Conservation (phyloP, 176 grass and related monocot species). For the Secale cereale region DNA sequence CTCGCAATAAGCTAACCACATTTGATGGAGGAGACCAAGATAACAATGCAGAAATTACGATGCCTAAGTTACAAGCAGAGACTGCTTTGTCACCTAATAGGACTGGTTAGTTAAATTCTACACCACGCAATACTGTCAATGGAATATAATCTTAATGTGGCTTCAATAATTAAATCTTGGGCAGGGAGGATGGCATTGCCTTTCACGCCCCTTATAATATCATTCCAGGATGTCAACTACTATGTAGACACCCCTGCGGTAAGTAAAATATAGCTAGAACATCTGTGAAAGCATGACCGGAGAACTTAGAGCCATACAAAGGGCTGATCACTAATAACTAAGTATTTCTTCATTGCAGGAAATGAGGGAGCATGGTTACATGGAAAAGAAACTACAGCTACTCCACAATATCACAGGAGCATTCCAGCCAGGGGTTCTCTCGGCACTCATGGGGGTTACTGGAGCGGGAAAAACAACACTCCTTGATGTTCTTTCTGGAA, state of each 20-base stretch:
- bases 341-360: slow-evolving; percentile 28
- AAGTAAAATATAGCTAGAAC: slow-evolving; percentile 7
- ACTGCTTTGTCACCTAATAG: slow-evolving; percentile 1
- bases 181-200: slow-evolving; percentile 77
- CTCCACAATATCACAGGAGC: slow-evolving; percentile 71
- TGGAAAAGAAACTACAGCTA: slow-evolving; percentile 58
- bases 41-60: not conserved
- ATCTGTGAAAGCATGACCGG: not conserved
- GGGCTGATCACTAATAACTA: not conserved
- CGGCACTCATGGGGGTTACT: slow-evolving; percentile 74
- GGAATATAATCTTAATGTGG: not conserved
- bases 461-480: slow-evolving; percentile 87
- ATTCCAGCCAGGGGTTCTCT: slow-evolving; percentile 60
- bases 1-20: slow-evolving; percentile 40
- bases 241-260: slow-evolving; percentile 69
- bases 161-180: not conserved
- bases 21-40: slow-evolving; percentile 23
- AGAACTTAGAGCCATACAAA: not conserved
- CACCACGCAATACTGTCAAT: not conserved
- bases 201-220: slow-evolving; percentile 73
- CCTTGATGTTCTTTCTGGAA: slow-evolving; percentile 77
- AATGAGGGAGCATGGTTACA: slow-evolving; percentile 66
- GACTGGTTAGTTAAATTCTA: slow-evolving; percentile 31
- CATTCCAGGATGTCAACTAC: slow-evolving; percentile 83
- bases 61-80: slow-evolving; percentile 8